These are phyloP conservation scores for Castanospermum australe DNA, from an alignment of 306 rosid species.

Conservation along the genomic window DNA sequence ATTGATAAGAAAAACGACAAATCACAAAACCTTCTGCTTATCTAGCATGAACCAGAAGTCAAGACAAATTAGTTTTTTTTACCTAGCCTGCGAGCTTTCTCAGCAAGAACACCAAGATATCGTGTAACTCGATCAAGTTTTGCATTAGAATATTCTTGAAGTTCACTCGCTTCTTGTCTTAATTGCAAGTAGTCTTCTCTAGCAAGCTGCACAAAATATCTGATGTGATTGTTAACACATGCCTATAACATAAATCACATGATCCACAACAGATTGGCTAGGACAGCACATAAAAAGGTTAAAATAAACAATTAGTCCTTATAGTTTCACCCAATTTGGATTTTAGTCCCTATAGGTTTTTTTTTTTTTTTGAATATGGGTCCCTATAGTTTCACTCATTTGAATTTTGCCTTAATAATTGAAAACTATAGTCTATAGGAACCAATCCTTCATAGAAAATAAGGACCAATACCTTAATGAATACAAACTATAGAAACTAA, in stretches of 20 bases:
- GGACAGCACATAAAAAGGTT: conserved; percentile 15
- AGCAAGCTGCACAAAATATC: conserved; percentile 70
- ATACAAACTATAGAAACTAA: too few relatives aligned
- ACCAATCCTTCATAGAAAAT: too few relatives aligned
- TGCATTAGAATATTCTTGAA: conserved; percentile 90
- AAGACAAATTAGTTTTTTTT: conserved; percentile 24
- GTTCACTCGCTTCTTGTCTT: conserved; percentile 91
- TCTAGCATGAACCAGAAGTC: conserved; percentile 17
- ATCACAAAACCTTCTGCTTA: neutral
- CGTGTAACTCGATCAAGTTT: conserved; percentile 92
- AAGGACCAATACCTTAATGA: too few relatives aligned
- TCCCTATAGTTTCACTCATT: too few relatives aligned
- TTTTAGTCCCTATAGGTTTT: too few relatives aligned
- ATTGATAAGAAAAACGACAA: neutral
- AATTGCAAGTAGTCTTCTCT: conserved; percentile 81
- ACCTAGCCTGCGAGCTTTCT: conserved; percentile 82
- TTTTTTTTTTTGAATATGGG: too few relatives aligned
- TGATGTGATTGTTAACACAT: conserved; percentile 26
- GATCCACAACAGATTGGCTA: neutral
- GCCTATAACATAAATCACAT: conserved; percentile 16
- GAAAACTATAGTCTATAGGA: too few relatives aligned
- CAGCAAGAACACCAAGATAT: conserved; percentile 94
- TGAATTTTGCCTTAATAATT: too few relatives aligned
- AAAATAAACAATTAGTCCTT: too few relatives aligned
- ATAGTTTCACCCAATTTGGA: too few relatives aligned